Evolutionary conservation across 805 yeast genomes (phyloP), one percentile per base, ranked within the genome.

Genomic region (Spencermartinsiella europaea): DNA sequence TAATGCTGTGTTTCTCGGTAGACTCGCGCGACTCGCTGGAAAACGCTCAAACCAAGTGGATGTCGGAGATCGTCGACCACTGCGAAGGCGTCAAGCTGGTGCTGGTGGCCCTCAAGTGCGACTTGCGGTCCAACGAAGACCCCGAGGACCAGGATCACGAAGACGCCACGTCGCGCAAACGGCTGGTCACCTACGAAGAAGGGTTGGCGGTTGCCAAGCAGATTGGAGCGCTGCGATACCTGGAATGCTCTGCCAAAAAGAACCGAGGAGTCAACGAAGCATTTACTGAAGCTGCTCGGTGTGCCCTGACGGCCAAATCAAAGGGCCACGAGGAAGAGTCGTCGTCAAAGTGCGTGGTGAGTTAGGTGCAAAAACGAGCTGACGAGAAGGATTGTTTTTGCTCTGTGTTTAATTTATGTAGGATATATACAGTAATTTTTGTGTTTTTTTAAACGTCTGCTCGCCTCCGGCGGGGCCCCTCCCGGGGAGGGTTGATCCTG

Each of bases 211-310:
- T 91, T 59, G 99, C 99, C 34, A 89, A 89, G 62, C 79, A 79
- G 62, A 85, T 93, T 38, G 97, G 97, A 20, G 98, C 99, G 0
- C 72, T 90, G 58, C 79, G 98, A 60, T 93, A 93, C 65, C 74
- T 93, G 61, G 99, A 93, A 67, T 93, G 99, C 69, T 86, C 96
- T 21, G 98, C 99, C 4, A 93, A 90, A 73, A 82, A 84, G 65
- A 91, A 90, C 67, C 79, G 95, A 61, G 99, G 99, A 55, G 99
- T 93, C n/a, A 93, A 95, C 62, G 99, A 93, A 70, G 98, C 97
- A 7, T 93, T 93, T 64, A 89, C 97, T 0, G 99, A 93, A 69
- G 99, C 98, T 38, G 96, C 98, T 5, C 81, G 99, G 65, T 90
- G 95, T 61, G 98, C 97, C 2, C 74, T 91, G 56, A 83, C 85